Evolutionary conservation across 2,329 filamentous ascomycete genomes (phyloP), one percentile per base, ranked within the genome.

Genomic region (Aureobasidium zeae): DNA sequence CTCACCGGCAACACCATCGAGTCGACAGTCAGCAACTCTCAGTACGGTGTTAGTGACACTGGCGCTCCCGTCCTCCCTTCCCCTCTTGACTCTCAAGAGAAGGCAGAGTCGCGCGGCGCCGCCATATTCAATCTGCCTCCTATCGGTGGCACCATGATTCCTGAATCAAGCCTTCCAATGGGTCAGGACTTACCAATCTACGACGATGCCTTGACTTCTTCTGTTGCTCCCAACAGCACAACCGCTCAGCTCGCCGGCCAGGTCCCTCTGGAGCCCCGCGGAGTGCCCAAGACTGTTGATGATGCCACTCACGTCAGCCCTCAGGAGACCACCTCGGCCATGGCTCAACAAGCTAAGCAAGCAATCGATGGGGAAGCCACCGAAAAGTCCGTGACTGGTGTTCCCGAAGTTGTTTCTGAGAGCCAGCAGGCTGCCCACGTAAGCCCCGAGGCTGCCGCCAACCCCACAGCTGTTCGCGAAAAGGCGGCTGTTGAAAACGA

Each of bases 141-240:
- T 39, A 55, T 57, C 20, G 60, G 80, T 45, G 73, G 70, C 49
- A 79, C 72, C 62, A 68, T 84, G 60, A 87, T 91, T 51, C 86
- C 86, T 13, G 86, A 93, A 65, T 89, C 85, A 6, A 85, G 82
- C 62, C 71, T 91, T 50, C 83, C 84, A 10, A 81, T 87, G 61
- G 73, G 72, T 30, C 51, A 52, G 10, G 58, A 56, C 3, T 61
- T 60, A 43, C 55, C 51, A 21, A 56, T 62, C 49, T 51, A 58
- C 49, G 63, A 65, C 34, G 60, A 63, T 8, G 62, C 62, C 39
- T 49, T 62, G 26, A 63, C 67, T 36, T 64, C 65, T 48, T 68
- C 65, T 16, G 62, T 61, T 45, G 64, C 60, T 21, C 63, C 66
- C 19, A 52, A 57, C 22, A 68, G 63, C 61, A 69, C 68, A 12